Percentiles rank a stretch among this genome's conserved stretches.
phyloP scores from a whole-genome alignment of 2,329 filamentous ascomycete genomes.

The Diaporthe australafricana region DNA sequence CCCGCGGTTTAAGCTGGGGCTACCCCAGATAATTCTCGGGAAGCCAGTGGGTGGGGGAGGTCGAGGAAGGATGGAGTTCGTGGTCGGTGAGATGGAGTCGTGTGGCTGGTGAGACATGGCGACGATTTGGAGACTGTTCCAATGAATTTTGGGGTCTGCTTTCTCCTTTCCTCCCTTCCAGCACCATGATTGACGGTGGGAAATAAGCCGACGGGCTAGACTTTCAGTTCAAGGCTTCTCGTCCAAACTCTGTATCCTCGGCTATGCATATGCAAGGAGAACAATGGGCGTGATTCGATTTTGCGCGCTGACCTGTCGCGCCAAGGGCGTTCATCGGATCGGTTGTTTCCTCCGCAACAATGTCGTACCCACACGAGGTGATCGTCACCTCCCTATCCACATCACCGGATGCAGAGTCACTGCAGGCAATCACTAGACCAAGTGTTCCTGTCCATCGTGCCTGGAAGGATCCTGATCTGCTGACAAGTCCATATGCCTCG shows the following conservation, averaged over 20 bases:
- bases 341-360: constrained; percentile 16
- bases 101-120: constrained; percentile 3
- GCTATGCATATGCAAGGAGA: constrained; percentile 26
- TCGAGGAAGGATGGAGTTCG: constrained; percentile 1
- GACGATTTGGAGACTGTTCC: background rate
- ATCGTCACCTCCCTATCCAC: constrained; percentile 17
- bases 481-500: constrained; percentile 13
- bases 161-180: too few relatives aligned
- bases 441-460: constrained; percentile 22
- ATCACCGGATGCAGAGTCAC: constrained; percentile 25
- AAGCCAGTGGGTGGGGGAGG: background rate
- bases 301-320: background rate
- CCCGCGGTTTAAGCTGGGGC: constrained; percentile 17
- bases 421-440: constrained; percentile 28
- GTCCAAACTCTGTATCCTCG: background rate
- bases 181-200: background rate
- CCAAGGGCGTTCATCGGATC: constrained; percentile 27
- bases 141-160: too few relatives aligned
- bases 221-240: too few relatives aligned
- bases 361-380: constrained; percentile 23
- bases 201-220: background rate
- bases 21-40: constrained; percentile 20
- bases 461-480: constrained; percentile 25
- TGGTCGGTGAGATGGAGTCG: background rate
- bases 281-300: background rate